Conservation (phyloP, 1,284 basidiomycete genomes). For the Moesziomyces sp. region DNA sequence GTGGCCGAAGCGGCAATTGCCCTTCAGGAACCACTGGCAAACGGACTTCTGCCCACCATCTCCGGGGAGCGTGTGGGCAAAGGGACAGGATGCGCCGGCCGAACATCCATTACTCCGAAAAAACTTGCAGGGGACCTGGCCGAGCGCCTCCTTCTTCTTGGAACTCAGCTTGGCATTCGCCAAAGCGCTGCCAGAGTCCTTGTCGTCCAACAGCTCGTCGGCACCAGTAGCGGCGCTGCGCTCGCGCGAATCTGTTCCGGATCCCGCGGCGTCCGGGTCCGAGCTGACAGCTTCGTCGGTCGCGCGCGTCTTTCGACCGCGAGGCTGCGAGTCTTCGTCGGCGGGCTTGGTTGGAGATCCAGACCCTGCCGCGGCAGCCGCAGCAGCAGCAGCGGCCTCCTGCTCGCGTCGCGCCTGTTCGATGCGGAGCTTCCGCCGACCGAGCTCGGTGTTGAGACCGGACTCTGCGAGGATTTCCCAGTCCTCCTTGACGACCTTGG, state of each 20-base stretch:
- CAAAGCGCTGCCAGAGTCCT: conserved; percentile 58
- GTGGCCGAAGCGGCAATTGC: conserved; percentile 97
- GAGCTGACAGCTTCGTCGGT: conserved; percentile 25
- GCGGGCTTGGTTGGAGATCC: background rate
- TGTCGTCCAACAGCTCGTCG: conserved; percentile 44
- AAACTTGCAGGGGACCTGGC: conserved; percentile 98
- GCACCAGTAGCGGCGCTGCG: conserved; percentile 23
- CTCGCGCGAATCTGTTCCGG: conserved; percentile 26
- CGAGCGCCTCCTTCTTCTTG: conserved; percentile 77
- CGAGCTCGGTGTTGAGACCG: conserved; percentile 55
- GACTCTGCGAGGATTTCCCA: conserved; percentile 56
- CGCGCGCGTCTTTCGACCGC: conserved; percentile 22
- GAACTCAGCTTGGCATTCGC: conserved; percentile 64
- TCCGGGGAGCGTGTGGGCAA: conserved; percentile 78
- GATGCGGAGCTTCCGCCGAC: conserved; percentile 45
- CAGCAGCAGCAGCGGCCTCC: conserved; percentile 34
- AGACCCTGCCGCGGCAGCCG: background rate
- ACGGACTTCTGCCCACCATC: conserved; percentile 76
- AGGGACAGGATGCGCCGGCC: conserved; percentile 92
- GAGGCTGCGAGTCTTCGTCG: conserved; percentile 19
- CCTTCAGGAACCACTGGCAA: conserved; percentile 87
- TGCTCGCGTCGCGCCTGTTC: conserved; percentile 38
- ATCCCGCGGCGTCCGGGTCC: conserved; percentile 17
- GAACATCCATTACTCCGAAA: conserved; percentile 80
- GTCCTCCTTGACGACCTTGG: conserved; percentile 42